A percentile compares a stretch with the other conserved stretches of the same genome.
These are phyloP conservation scores for Hagleromyces aurorensis DNA, from an alignment of 805 yeast genomes.

Conservation along the genomic window DNA sequence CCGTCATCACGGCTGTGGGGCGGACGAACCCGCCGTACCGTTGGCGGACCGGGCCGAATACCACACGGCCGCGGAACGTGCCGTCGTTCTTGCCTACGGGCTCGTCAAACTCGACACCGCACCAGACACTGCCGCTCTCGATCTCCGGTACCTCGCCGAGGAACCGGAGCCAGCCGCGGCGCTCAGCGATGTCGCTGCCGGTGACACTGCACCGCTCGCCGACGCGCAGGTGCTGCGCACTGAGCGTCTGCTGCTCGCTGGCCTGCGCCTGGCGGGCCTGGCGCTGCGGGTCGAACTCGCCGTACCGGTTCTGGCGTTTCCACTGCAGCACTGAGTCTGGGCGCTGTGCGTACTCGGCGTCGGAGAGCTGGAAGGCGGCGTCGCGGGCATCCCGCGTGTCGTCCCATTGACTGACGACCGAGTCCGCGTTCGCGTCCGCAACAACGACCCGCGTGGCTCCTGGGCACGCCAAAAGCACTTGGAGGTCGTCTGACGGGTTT, in stretches of 20 bases:
- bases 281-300: conserved; percentile 58
- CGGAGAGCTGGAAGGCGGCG: conserved; percentile 15
- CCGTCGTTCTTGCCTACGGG: conserved; percentile 89
- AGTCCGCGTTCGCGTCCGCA: conserved; percentile 45
- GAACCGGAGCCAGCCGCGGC: conserved; percentile 65
- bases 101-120: conserved; percentile 79
- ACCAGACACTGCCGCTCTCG: conserved; percentile 48
- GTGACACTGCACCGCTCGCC: conserved; percentile 48
- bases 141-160: conserved; percentile 63
- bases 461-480: no score
- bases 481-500: no score
- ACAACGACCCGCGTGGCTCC: conserved; percentile 39
- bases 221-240: conserved; percentile 32
- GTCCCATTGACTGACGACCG: conserved; percentile 38
- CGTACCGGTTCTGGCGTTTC: conserved; percentile 63
- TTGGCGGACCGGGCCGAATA: conserved; percentile 46
- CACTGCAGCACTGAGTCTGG: conserved; percentile 62
- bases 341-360: conserved; percentile 42
- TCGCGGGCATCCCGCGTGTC: conserved; percentile 10
- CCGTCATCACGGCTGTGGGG: conserved; percentile 60
- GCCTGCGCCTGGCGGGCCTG: conserved; percentile 26
- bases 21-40: conserved; percentile 74
- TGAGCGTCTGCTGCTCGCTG: conserved; percentile 23
- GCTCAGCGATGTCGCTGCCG: conserved; percentile 19
- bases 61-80: conserved; percentile 46